These are phyloP conservation scores for Colletotrichum orchidophilum DNA, from an alignment of 2,329 filamentous ascomycete genomes.

Conservation along the genomic window DNA sequence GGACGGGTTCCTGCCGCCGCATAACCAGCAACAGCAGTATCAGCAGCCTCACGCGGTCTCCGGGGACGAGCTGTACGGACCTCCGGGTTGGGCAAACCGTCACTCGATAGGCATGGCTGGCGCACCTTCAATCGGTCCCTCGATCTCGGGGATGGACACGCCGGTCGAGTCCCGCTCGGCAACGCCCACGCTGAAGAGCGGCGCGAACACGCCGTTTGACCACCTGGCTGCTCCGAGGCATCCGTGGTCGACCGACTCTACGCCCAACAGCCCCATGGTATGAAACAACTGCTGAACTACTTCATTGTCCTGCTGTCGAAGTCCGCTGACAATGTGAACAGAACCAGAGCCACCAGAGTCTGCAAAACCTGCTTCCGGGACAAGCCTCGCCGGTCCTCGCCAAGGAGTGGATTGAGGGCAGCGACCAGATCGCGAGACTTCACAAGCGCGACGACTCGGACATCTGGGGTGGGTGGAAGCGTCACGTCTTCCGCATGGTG, in stretches of 20 bases:
- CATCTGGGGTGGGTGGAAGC: slow-evolving; percentile 56
- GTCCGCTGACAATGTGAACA: slow-evolving; percentile 35
- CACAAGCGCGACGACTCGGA: slow-evolving; percentile 54
- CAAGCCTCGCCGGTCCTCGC: slow-evolving; percentile 39
- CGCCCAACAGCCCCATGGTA: slow-evolving; percentile 42
- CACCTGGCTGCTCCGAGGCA: slow-evolving; percentile 25
- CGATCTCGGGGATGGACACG: slow-evolving; percentile 34
- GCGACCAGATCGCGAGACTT: slow-evolving; percentile 48
- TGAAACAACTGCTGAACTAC: background rate
- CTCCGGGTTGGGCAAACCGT: slow-evolving; percentile 31
- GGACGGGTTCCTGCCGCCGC: slow-evolving; percentile 10
- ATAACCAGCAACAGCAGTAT: slow-evolving; percentile 5
- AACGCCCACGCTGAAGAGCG: slow-evolving; percentile 42
- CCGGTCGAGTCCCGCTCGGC: slow-evolving; percentile 38
- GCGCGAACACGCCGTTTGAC: slow-evolving; percentile 39
- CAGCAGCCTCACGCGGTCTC: slow-evolving; percentile 5
- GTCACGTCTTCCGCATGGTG: slow-evolving; percentile 48
- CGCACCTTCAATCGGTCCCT: slow-evolving; percentile 26
- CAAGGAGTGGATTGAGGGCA: slow-evolving; percentile 45
- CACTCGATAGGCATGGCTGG: slow-evolving; percentile 30
- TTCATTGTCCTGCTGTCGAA: accelerated
- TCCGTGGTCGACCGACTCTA: slow-evolving; percentile 26
- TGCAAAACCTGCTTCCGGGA: slow-evolving; percentile 50
- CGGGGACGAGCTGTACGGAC: slow-evolving; percentile 28
- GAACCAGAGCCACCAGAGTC: slow-evolving; percentile 54